phyloP scores from a whole-genome alignment of 192 early-diverging fungal species.

The Mortierella claussenii region DNA sequence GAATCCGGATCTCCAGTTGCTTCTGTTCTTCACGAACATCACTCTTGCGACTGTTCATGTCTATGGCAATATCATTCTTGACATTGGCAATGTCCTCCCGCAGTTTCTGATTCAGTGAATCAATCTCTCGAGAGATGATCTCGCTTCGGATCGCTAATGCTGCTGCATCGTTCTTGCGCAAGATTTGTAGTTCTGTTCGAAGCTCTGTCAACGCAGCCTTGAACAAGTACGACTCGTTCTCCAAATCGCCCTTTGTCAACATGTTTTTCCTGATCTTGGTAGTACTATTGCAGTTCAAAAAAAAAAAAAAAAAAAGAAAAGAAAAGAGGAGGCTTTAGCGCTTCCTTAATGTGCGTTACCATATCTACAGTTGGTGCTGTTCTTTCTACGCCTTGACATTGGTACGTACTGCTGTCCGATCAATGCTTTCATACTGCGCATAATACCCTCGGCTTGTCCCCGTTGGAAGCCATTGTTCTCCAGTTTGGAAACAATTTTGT shows the following conservation, averaged over 20 bases:
- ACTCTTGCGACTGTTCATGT: constrained; percentile 90
- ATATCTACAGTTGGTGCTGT: no score
- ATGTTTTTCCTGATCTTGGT: constrained; percentile 60
- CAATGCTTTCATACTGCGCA: constrained; percentile 77
- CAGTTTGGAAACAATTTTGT: constrained; percentile 73
- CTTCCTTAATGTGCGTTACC: no score
- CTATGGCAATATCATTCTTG: constrained; percentile 88
- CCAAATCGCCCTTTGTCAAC: constrained; percentile 80
- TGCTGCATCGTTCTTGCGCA: constrained; percentile 81
- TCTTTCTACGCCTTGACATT: no score
- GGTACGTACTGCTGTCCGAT: constrained; percentile 68
- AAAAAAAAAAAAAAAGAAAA: not conserved
- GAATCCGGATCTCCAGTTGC: constrained; percentile 78
- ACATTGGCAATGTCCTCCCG: constrained; percentile 82
- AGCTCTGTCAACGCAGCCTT: constrained; percentile 86
- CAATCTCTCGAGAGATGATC: constrained; percentile 80
- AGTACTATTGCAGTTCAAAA: constrained; percentile 39
- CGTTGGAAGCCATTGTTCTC: constrained; percentile 73
- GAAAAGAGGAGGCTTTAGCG: constrained; percentile 1
- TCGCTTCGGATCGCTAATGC: constrained; percentile 79
- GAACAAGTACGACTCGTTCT: constrained; percentile 87
- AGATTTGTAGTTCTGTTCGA: constrained; percentile 77
- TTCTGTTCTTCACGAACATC: constrained; percentile 85
- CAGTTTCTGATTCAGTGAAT: constrained; percentile 76
- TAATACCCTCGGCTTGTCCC: constrained; percentile 78